These are phyloP conservation scores for Trichoderma sp. DNA, from an alignment of 2,329 filamentous ascomycete species.

Conservation along the genomic window DNA sequence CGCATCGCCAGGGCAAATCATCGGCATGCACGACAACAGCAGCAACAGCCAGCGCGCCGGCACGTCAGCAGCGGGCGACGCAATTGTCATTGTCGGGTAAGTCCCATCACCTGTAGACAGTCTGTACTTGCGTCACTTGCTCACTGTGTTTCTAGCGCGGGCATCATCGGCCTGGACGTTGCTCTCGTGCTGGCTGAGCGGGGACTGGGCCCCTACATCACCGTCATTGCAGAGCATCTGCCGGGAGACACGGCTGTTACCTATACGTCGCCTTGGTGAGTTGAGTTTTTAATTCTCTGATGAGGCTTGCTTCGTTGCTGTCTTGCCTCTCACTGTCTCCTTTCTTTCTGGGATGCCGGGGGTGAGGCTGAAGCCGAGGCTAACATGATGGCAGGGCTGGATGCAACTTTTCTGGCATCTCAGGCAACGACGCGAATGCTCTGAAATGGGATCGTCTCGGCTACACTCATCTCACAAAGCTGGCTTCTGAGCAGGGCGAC, in stretches of 20 bases:
- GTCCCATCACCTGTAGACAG: neutral
- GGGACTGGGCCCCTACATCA: constrained; percentile 42
- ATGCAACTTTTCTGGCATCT: constrained; percentile 51
- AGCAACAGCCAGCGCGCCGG: constrained; percentile 14
- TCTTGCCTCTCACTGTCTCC: neutral
- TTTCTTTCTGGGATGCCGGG: neutral
- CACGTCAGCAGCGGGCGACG: constrained; percentile 23
- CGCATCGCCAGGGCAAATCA: constrained; percentile 20
- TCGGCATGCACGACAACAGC: constrained; percentile 22
- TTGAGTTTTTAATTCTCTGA: neutral
- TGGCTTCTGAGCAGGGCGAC: constrained; percentile 39
- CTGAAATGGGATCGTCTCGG: constrained; percentile 48
- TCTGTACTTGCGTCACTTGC: neutral
- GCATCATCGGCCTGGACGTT: constrained; percentile 47
- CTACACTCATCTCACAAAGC: constrained; percentile 44
- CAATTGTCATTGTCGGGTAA: constrained; percentile 37
- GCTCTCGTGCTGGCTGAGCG: constrained; percentile 43
- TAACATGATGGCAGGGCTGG: constrained; percentile 42
- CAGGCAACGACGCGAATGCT: constrained; percentile 47
- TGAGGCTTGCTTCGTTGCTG: neutral
- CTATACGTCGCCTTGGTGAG: constrained; percentile 50
- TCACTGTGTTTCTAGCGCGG: constrained; percentile 37
- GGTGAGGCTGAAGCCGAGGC: neutral
- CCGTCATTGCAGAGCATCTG: constrained; percentile 47
- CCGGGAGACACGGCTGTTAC: constrained; percentile 45